phyloP scores from a whole-genome alignment of 2,329 filamentous ascomycete genomes.

The Paracamarosporium sp. region DNA sequence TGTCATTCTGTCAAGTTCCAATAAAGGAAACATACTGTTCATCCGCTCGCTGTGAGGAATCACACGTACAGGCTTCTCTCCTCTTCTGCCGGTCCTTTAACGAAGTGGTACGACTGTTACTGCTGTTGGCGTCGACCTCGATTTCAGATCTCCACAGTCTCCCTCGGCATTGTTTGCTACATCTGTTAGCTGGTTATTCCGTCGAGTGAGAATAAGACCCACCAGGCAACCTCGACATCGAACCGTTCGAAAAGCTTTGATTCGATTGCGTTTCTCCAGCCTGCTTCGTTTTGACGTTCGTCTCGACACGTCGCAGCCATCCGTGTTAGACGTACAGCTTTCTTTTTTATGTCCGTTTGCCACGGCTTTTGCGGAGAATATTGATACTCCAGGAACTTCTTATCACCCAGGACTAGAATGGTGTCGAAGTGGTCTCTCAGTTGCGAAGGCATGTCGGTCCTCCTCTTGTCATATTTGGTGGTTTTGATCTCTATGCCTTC shows the following conservation, averaged over 20 bases:
- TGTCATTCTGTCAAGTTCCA: background rate
- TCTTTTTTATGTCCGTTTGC: constrained; percentile 16
- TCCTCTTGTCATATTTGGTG: background rate
- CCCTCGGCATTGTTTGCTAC: constrained; percentile 18
- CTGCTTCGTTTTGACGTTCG: constrained; percentile 16
- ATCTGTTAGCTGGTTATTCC: constrained; percentile 1
- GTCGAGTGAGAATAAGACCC: background rate
- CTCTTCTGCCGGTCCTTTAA: constrained; percentile 17
- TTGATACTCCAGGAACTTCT: constrained; percentile 11
- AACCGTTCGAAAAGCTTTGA: constrained; percentile 22
- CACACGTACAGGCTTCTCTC: constrained; percentile 18
- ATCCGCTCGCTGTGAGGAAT: constrained; percentile 11
- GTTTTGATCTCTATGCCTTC: background rate
- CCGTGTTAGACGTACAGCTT: constrained; percentile 5
- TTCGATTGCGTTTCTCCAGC: constrained; percentile 20
- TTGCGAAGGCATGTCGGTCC: constrained; percentile 9
- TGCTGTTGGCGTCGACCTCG: constrained; percentile 10
- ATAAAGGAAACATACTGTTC: constrained; percentile 7
- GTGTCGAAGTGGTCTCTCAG: constrained; percentile 18
- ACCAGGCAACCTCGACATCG: constrained; percentile 26
- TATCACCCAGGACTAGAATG: constrained; percentile 18
- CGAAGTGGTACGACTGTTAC: constrained; percentile 13
- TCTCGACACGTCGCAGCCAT: constrained; percentile 9
- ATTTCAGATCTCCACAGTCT: constrained; percentile 20
- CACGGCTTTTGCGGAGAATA: constrained; percentile 15